phyloP scores from a whole-genome alignment of 495 filamentous ascomycete species.

The Tuber melanosporum region DNA sequence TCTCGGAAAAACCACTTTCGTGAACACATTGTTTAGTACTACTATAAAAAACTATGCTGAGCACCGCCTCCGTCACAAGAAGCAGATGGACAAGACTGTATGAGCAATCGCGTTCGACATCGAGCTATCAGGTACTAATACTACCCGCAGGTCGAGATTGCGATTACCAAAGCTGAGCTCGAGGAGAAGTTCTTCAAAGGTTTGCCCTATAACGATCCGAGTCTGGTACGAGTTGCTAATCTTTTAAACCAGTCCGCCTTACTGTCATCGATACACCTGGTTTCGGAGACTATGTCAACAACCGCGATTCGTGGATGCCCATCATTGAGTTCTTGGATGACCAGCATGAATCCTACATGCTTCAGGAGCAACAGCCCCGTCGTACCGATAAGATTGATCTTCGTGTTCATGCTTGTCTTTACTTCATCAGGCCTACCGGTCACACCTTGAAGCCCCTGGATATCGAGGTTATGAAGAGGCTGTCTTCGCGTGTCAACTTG shows the following conservation, averaged over 20 bases:
- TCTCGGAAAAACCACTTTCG: constrained; percentile 98
- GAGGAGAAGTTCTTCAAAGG: constrained; percentile 99
- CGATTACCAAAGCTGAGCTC: constrained; percentile 98
- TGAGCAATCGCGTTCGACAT: constrained; percentile 1
- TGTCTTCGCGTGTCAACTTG: constrained; percentile 94
- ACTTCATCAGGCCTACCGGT: constrained; percentile 97
- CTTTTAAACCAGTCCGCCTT: constrained; percentile 63
- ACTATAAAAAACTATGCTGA: constrained; percentile 99
- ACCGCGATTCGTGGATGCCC: constrained; percentile 98
- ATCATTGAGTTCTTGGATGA: constrained; percentile 99
- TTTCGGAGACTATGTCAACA: constrained; percentile 99
- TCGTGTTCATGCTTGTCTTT: constrained; percentile 94
- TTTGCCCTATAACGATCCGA: constrained; percentile 43
- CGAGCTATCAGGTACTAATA: background rate
- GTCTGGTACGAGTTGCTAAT: background rate
- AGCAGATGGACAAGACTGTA: constrained; percentile 95
- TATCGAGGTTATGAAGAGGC: constrained; percentile 98
- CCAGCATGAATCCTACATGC: constrained; percentile 99
- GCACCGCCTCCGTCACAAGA: constrained; percentile 95
- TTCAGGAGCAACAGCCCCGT: constrained; percentile 98
- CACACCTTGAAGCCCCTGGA: constrained; percentile 98
- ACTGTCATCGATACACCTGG: constrained; percentile 98
- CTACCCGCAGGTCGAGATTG: constrained; percentile 65
- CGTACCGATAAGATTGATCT: constrained; percentile 98
- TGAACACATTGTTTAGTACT: constrained; percentile 99